These are phyloP conservation scores for Mortierella sp. DNA, from an alignment of 371 early-diverging fungal species.

Conservation along the genomic window DNA sequence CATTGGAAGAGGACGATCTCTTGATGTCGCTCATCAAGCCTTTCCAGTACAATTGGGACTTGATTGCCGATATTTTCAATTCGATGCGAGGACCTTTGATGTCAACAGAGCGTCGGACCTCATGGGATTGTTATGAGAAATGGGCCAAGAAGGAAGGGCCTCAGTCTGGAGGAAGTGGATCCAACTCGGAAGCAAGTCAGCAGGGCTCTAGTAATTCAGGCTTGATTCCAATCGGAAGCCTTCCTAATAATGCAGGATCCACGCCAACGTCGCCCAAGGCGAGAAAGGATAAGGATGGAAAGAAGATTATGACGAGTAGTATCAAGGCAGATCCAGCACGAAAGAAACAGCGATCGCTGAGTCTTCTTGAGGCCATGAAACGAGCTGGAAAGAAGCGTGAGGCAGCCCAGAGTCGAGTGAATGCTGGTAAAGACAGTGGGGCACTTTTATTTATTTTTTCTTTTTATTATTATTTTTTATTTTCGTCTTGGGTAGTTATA, in stretches of 20 bases:
- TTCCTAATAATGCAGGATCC: slow-evolving; percentile 32
- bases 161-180: slow-evolving; percentile 18
- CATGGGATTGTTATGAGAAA: slow-evolving; percentile 74
- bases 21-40: slow-evolving; percentile 65
- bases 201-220: slow-evolving; percentile 14
- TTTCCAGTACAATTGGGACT: slow-evolving; percentile 76
- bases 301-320: slow-evolving; percentile 25
- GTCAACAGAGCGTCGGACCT: slow-evolving; percentile 63
- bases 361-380: slow-evolving; percentile 49
- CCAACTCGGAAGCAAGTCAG: slow-evolving; percentile 13
- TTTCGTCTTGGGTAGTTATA: no score
- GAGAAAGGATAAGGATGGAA: slow-evolving; percentile 52
- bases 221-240: slow-evolving; percentile 39
- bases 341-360: slow-evolving; percentile 47
- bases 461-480: not conserved
- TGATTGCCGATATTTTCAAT: slow-evolving; percentile 71
- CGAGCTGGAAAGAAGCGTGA: slow-evolving; percentile 45
- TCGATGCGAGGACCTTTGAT: slow-evolving; percentile 62
- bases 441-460: not conserved
- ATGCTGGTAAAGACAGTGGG: slow-evolving; percentile 52
- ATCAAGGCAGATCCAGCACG: slow-evolving; percentile 41
- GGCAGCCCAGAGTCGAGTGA: slow-evolving; percentile 55
- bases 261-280: slow-evolving; percentile 49
- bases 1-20: slow-evolving; percentile 74
- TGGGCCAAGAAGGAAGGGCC: slow-evolving; percentile 59